A percentile compares a stretch with the other conserved stretches of the same genome.
Evolutionary conservation across 2,329 filamentous ascomycete genomes (phyloP).

Genomic region (Diaporthe citrichinensis): DNA sequence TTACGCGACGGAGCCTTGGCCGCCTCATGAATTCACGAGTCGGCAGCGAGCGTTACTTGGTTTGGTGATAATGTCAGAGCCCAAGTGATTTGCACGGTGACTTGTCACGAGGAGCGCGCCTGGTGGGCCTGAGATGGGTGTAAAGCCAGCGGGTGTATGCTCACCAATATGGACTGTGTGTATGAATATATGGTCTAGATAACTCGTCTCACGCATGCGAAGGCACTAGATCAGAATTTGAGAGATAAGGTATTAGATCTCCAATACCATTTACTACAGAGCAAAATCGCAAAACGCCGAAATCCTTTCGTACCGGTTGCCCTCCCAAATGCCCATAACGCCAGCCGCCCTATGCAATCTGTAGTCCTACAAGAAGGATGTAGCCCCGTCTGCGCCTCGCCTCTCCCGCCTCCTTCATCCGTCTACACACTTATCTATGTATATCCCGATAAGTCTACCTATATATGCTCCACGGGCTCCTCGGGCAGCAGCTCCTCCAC

Average conservation of each 20-base stretch:
- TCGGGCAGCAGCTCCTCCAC: constrained; percentile 81
- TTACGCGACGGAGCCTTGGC: not conserved
- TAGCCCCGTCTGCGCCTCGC: not conserved
- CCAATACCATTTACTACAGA: not conserved
- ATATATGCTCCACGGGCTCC: constrained; percentile 83
- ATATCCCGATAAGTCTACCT: not conserved
- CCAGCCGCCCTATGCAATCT: constrained; percentile 32
- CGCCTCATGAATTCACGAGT: not conserved
- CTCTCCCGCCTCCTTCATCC: not conserved
- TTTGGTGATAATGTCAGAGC: not conserved
- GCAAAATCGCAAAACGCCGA: not conserved
- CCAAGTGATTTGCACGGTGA: not conserved
- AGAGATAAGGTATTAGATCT: not conserved
- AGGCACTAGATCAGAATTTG: not conserved
- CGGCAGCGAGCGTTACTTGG: too few relatives aligned
- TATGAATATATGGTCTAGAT: too few relatives aligned
- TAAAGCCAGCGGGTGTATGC: too few relatives aligned
- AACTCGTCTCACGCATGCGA: not conserved
- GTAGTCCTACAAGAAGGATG: not conserved
- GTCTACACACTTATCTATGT: not conserved
- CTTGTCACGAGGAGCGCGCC: not conserved
- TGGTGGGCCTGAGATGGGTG: not conserved
- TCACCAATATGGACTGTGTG: not conserved
- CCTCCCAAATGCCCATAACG: constrained; percentile 28
- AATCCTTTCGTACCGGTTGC: not conserved